Percentiles rank a stretch among this genome's conserved stretches.
Evolutionary conservation across 2,329 filamentous ascomycete species (phyloP).

Genomic region (Capronia epimyces): DNA sequence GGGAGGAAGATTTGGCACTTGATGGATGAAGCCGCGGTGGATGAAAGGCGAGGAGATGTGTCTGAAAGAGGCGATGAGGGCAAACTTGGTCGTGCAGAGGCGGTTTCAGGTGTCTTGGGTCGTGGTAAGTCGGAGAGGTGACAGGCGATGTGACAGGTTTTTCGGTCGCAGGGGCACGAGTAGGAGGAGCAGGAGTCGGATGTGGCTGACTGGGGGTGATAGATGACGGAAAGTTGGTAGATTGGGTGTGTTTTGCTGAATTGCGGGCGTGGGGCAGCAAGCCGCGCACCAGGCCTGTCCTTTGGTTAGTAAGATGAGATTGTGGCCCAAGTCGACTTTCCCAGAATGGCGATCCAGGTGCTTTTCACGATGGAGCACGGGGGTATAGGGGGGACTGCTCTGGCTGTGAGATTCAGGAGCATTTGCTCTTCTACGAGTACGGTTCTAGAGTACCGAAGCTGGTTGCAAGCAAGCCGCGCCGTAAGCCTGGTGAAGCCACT

Average conservation of each 20-base stretch:
- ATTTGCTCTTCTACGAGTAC: no score
- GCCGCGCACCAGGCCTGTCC: neutral
- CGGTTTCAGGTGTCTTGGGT: slow-evolving; percentile 1
- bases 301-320: neutral
- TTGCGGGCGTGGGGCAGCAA: neutral
- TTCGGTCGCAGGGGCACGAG: neutral
- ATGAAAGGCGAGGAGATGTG: neutral
- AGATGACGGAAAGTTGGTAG: no score
- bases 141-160: slow-evolving; percentile 1
- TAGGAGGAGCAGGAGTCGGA: neutral
- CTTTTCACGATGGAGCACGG: no score
- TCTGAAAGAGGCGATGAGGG: neutral
- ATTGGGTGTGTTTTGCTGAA: neutral
- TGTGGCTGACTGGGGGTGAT: no score
- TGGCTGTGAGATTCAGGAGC: no score
- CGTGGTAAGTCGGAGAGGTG: slow-evolving; percentile 1
- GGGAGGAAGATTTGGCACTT: neutral
- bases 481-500: no score
- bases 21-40: neutral
- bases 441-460: no score
- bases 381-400: no score
- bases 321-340: neutral
- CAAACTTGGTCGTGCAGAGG: neutral
- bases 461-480: no score
- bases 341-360: no score